Conservation (phyloP, 2,329 filamentous ascomycete genomes). For the Bipolaris victoriae region DNA sequence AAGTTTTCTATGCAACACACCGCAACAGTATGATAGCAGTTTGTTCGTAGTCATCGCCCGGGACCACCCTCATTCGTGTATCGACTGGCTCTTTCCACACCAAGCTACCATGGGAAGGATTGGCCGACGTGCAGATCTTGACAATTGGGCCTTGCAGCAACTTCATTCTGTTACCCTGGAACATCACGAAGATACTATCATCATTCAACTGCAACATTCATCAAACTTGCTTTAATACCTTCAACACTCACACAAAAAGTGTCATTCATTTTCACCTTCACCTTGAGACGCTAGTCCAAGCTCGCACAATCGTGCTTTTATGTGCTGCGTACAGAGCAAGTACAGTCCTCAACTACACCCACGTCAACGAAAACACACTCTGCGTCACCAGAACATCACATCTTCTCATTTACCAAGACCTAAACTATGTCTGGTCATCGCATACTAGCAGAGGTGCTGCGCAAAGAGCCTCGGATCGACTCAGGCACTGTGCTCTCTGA, state of each 20-base stretch:
- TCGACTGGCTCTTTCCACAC: not conserved
- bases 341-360: not conserved
- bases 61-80: not conserved
- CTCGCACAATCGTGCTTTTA: not conserved
- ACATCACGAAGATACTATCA: not conserved
- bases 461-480: conserved; percentile 7
- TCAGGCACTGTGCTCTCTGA: conserved; percentile 12
- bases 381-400: not conserved
- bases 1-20: not conserved
- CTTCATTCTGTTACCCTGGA: not conserved
- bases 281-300: not conserved
- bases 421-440: not conserved
- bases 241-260: not conserved
- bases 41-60: not conserved
- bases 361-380: not conserved
- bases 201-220: not conserved
- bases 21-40: too few relatives aligned
- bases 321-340: not conserved
- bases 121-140: not conserved
- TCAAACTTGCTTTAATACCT: not conserved
- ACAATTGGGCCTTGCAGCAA: not conserved
- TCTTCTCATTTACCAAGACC: not conserved
- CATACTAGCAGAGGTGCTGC: not conserved
- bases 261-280: conserved; percentile 6
- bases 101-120: conserved; percentile 2